Conservation (phyloP, 805 yeast species). For the Lachancea kluyveri region DNA sequence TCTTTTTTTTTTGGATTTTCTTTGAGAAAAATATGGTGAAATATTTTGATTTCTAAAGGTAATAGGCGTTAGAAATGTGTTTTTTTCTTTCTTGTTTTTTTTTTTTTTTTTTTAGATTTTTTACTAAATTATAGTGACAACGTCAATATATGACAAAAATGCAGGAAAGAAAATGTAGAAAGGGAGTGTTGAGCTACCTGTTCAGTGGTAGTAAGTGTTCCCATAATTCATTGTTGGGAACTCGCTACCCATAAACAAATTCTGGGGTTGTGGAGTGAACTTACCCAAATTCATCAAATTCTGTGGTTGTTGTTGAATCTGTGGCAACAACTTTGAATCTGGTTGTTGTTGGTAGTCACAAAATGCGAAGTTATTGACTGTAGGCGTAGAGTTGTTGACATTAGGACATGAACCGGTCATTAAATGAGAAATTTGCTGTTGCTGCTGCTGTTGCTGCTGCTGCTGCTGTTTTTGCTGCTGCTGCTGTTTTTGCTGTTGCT, state of each 20-base stretch:
- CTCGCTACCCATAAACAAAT: slow-evolving; percentile 2
- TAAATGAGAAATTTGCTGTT: slow-evolving; percentile 2
- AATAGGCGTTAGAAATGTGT: neutral
- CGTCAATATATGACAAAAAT: slow-evolving; percentile 3
- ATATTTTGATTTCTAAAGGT: neutral
- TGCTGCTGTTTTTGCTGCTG: slow-evolving; percentile 4
- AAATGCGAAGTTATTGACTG: slow-evolving; percentile 6
- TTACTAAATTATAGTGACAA: slow-evolving; percentile 9
- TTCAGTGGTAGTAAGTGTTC: slow-evolving; percentile 2
- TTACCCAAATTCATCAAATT: slow-evolving; percentile 1
- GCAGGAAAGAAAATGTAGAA: slow-evolving; percentile 4
- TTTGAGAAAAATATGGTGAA: neutral
- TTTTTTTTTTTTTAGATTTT: slow-evolving; percentile 2
- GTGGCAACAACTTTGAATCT: no score
- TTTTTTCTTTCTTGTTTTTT: neutral
- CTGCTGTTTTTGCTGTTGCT: slow-evolving; percentile 1
- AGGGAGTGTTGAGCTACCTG: slow-evolving; percentile 1
- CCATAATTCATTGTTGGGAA: slow-evolving; percentile 4
- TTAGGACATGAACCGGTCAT: slow-evolving; percentile 2
- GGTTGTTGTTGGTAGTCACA: slow-evolving; percentile 4
- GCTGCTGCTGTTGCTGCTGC: slow-evolving; percentile 1
- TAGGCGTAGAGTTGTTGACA: slow-evolving; percentile 2
- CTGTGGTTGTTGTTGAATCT: slow-evolving; percentile 3
- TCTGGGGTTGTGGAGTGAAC: slow-evolving; percentile 1
- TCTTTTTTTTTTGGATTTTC: no score